Evolutionary conservation across 2,329 filamentous ascomycete genomes (phyloP).

Genomic region (Amauroascus verrucosus): DNA sequence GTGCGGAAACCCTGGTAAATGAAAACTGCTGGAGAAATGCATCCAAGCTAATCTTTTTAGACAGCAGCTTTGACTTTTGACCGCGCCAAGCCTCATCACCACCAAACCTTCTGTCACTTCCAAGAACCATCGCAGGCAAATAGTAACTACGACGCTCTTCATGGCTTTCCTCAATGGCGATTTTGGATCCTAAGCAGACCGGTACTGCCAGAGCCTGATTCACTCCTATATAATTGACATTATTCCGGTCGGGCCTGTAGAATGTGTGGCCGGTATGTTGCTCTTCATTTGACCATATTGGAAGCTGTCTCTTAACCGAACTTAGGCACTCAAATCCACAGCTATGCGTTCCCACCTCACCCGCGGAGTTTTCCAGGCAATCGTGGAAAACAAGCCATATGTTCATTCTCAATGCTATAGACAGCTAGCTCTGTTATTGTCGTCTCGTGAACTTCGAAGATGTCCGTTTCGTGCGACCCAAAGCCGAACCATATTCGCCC

Average conservation of each 20-base stretch:
- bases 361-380: constrained; percentile 36
- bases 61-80: background rate
- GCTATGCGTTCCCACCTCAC: constrained; percentile 39
- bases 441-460: constrained; percentile 25
- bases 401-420: constrained; percentile 30
- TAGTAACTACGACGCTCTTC: background rate
- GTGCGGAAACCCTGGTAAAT: background rate
- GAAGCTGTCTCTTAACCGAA: background rate
- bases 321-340: background rate
- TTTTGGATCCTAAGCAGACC: background rate
- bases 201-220: background rate
- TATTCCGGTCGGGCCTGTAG: background rate
- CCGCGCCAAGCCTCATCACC: constrained; percentile 9
- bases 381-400: constrained; percentile 38
- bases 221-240: too few species aligned
- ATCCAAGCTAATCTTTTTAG: background rate
- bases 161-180: background rate
- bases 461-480: constrained; percentile 26
- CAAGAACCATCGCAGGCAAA: background rate
- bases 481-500: constrained; percentile 51
- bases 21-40: background rate
- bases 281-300: background rate
- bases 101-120: background rate
- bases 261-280: constrained; percentile 12
- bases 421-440: constrained; percentile 25